Base-by-base conservation (phyloP, 2,329 filamentous ascomycete genomes). In the Calonectria pseudoturangicola region DNA sequence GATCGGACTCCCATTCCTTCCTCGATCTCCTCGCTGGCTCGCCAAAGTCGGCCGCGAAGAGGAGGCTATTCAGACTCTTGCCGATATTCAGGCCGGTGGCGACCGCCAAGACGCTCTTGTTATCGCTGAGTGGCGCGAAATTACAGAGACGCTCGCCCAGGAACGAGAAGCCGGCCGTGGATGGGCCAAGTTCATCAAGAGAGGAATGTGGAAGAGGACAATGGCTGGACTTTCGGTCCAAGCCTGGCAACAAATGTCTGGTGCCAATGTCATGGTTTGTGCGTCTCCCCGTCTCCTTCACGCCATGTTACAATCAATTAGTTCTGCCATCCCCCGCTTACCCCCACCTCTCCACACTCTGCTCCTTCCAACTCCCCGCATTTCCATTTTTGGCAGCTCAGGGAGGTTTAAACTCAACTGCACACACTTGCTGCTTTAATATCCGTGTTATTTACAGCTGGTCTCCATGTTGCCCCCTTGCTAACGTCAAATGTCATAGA, bases 11-110 rank as follows among this genome's bases (percentile, higher is more conserved):
- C 85, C 87, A 7, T 89, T 92, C 79, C 86, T 92, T 54, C 90
- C 90, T 8, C 87, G 91, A 67, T 91, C 89, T 4, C 90, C 90
- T 3, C 85, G 91, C 75, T 92, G 90, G 90, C 84, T 92, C 28
- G 90, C 90, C 30, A 89, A 88, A 73, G 87, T 91, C 62, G 89
- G 90, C 67, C 88, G 90, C 21, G 90, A 89, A 83, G 86, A 90
- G 72, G 89, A 87, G 73, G 85, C 86, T 27, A 82, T 87, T 50
- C 79, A 86, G 66, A 87, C 85, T 0, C 83, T 92, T 45, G 89
- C 89, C n/a, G 79, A 87, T 68, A 86, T 92, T 25, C 90, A 92
- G 72, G 89, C 87, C 12, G 82, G 84, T 5, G 89, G 89, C 3
- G 85, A 92, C 72, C 82, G 82, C 36, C 82, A 86, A 15, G 85